Percentiles rank a stretch among this genome's conserved stretches.
Evolutionary conservation across 345 rosid species (phyloP).

Genomic region (Bretschneidera sinensis): DNA sequence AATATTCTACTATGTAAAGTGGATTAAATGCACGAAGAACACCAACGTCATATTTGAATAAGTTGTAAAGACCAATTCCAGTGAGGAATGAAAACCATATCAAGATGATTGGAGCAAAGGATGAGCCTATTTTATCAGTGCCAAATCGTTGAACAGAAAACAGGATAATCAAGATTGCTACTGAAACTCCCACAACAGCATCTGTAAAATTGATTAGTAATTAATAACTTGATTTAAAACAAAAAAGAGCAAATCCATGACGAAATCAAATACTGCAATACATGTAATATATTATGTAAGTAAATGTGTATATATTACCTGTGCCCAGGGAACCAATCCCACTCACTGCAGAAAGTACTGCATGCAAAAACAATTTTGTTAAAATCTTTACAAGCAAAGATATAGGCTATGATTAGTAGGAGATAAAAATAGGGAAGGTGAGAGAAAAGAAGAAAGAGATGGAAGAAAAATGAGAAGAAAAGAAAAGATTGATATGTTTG

Average conservation of each 20-base stretch:
- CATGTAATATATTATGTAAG: too few relatives aligned
- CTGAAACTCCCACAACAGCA: conserved; percentile 57
- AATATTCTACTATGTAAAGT: conserved; percentile 44
- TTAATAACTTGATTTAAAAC: too few relatives aligned
- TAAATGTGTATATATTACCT: conserved; percentile 27
- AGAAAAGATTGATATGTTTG: too few relatives aligned
- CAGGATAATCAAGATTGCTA: conserved; percentile 44
- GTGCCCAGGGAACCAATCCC: conserved; percentile 60
- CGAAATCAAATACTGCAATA: too few relatives aligned
- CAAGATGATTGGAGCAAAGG: conserved; percentile 62
- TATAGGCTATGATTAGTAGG: too few relatives aligned
- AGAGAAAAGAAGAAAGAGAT: too few relatives aligned
- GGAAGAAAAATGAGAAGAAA: too few relatives aligned
- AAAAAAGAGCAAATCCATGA: too few relatives aligned
- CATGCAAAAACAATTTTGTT: not conserved
- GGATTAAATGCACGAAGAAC: conserved; percentile 72
- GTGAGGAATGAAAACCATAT: conserved; percentile 50
- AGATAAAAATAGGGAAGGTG: too few relatives aligned
- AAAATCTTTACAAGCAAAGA: not conserved
- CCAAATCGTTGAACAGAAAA: conserved; percentile 60
- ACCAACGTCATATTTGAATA: conserved; percentile 46
- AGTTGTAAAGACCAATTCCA: conserved; percentile 62
- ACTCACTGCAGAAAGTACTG: conserved; percentile 77
- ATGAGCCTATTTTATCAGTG: conserved; percentile 64
- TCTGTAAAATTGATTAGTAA: conserved; percentile 25